Base-by-base conservation (phyloP, 2,329 filamentous ascomycete genomes). In the Ophiobolus disseminans region DNA sequence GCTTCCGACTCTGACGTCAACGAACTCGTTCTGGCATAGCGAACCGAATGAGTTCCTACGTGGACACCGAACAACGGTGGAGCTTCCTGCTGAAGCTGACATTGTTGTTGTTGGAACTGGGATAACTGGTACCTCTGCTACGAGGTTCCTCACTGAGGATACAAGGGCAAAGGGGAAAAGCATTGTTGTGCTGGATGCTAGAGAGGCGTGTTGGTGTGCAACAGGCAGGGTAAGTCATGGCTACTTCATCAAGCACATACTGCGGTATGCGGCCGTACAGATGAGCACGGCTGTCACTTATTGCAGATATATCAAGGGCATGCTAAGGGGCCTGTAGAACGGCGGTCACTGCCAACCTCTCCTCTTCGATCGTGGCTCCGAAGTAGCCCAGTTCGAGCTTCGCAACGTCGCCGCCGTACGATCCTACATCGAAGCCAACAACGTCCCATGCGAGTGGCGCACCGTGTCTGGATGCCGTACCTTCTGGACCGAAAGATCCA, bases 151-250 rank as follows among this genome's bases (percentile, higher is more conserved):
- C 41, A 53, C 65, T 51, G 71, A 81, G 75, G 63, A 78, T 75
- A 47, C 75, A 54, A 55, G 70, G 49, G 60, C 71, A 26, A 63
- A 74, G 30, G 76, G 78, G 4, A 74, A 80, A 49, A 78, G 74
- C n/a, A 81, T 91, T 6, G 78, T 92, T 5, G 81, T 92, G 76
- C 78, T 93, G 4, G 89, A 93, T 73, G 89, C 89, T 11, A 80
- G 89, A 61, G 89, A 92, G 75, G 88, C 86, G 3, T 92, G 89
- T 65, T 91, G 84, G 83, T 89, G 89, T 14, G 89, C 89, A n/a
- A 93, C 89, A 1, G 89, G 89, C n/a, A 76, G 89, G 65, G 87
- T 89, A 65, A 78, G 84, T 62, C 13, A 13, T 26, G 40, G 10
- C 14, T 25, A 3, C 21, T 20, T 31, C 19, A 11, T 26, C 8